Percentiles rank a stretch among this genome's conserved stretches.
Evolutionary conservation across 192 early-diverging fungal genomes (phyloP).

Genomic region (Gaertneriomyces sp.): DNA sequence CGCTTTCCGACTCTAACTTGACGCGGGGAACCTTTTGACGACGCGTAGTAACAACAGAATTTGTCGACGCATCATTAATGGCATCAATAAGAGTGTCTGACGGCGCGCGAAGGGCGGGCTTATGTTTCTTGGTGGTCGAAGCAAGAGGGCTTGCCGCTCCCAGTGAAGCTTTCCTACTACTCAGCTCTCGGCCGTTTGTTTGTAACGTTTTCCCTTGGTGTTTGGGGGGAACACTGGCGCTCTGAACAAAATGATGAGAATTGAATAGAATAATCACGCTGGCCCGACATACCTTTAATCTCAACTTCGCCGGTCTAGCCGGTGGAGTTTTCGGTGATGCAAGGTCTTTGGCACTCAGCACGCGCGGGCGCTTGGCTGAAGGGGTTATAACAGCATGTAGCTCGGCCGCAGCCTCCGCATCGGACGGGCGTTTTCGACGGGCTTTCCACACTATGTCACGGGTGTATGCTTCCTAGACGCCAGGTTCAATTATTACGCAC

Average conservation of each 20-base stretch:
- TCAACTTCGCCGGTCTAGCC: too few relatives aligned
- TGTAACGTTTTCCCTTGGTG: too few relatives aligned
- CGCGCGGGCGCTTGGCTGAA: not conserved
- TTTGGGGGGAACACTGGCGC: too few relatives aligned
- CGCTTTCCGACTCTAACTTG: conserved; percentile 6
- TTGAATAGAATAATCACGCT: too few relatives aligned
- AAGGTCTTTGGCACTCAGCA: not conserved
- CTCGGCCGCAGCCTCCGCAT: too few relatives aligned
- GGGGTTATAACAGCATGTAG: not conserved
- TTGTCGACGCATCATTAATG: not conserved
- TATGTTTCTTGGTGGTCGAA: not conserved
- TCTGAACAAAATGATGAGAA: too few relatives aligned
- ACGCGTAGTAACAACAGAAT: not conserved
- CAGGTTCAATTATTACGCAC: not conserved
- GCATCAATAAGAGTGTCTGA: not conserved
- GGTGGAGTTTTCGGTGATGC: not conserved
- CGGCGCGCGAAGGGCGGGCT: not conserved
- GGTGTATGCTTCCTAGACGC: not conserved
- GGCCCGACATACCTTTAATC: too few relatives aligned
- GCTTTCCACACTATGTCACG: conserved; percentile 1
- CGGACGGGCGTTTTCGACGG: not conserved
- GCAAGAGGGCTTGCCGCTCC: too few relatives aligned
- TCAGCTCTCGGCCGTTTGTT: too few relatives aligned
- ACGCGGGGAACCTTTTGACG: not conserved
- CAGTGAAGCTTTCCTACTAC: too few relatives aligned